Conservation (phyloP, 768 basidiomycete species). For the Lentinula sp. region DNA sequence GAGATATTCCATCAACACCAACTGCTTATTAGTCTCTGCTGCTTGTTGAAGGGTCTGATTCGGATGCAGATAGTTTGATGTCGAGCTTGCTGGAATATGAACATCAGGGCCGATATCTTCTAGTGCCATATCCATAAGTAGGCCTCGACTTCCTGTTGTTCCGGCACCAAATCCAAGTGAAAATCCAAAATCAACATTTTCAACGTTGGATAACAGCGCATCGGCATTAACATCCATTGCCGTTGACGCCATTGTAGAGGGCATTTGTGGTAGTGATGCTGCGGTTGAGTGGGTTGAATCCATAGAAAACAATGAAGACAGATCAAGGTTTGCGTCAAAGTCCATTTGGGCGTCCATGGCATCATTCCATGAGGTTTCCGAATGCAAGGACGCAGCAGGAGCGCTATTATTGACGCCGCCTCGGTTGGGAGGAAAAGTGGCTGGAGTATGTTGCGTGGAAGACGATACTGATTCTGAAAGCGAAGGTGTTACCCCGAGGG, state of each 20-base stretch:
- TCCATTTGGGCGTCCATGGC: neutral
- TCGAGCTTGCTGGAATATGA: conserved; percentile 10
- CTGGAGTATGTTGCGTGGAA: neutral
- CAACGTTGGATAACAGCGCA: neutral
- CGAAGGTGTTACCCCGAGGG: neutral
- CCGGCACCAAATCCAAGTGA: conserved; percentile 1
- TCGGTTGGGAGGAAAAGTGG: neutral
- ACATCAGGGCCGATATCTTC: neutral
- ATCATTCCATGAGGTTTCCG: neutral
- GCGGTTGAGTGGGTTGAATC: neutral
- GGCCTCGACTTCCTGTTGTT: neutral
- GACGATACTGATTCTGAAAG: neutral
- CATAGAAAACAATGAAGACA: neutral
- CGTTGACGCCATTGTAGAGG: neutral
- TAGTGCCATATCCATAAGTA: conserved; percentile 2
- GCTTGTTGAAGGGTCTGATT: neutral
- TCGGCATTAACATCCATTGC: neutral
- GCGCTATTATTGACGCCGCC: neutral
- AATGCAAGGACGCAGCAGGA: neutral
- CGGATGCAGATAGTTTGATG: conserved; percentile 4
- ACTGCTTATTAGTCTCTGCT: neutral
- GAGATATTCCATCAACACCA: conserved; percentile 24
- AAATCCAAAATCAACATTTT: neutral
- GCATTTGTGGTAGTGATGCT: neutral
- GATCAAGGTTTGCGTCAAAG: neutral